Evolutionary conservation across 2,329 filamentous ascomycete species (phyloP).

Genomic region (Periconia sp.): DNA sequence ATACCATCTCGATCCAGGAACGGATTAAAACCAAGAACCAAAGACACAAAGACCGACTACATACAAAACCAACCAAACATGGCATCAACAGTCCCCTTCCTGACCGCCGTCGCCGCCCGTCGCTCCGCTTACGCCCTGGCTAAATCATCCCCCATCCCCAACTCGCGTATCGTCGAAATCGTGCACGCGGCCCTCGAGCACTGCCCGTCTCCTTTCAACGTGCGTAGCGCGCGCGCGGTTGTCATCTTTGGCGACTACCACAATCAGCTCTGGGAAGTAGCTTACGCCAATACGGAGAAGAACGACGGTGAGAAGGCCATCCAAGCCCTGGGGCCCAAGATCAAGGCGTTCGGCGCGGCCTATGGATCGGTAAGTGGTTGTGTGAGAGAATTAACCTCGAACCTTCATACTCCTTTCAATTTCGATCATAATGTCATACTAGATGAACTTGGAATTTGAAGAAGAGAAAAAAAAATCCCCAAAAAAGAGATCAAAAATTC

Average conservation of each 20-base stretch:
- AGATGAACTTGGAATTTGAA: no score
- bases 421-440: no score
- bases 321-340: conserved; percentile 20
- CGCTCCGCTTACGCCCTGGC: conserved; percentile 28
- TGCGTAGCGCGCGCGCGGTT: conserved; percentile 29
- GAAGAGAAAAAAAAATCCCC: background rate
- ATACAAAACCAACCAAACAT: conserved; percentile 6
- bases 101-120: conserved; percentile 27
- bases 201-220: conserved; percentile 32
- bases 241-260: conserved; percentile 29
- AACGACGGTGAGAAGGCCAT: conserved; percentile 14
- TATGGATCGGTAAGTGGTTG: conserved; percentile 22
- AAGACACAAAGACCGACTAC: background rate
- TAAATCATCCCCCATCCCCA: conserved; percentile 24
- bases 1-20: background rate
- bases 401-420: no score
- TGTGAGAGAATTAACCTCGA: no score
- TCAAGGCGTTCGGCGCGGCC: conserved; percentile 18
- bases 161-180: conserved; percentile 26
- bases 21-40: background rate
- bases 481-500: background rate
- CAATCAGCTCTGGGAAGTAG: conserved; percentile 25
- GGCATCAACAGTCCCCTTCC: conserved; percentile 25
- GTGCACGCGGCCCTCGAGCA: conserved; percentile 26
- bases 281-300: conserved; percentile 18